Evolutionary conservation across 169 alveolate genomes (phyloP), one percentile per base, ranked within the genome.

Genomic region (Plasmodium malariae): DNA sequence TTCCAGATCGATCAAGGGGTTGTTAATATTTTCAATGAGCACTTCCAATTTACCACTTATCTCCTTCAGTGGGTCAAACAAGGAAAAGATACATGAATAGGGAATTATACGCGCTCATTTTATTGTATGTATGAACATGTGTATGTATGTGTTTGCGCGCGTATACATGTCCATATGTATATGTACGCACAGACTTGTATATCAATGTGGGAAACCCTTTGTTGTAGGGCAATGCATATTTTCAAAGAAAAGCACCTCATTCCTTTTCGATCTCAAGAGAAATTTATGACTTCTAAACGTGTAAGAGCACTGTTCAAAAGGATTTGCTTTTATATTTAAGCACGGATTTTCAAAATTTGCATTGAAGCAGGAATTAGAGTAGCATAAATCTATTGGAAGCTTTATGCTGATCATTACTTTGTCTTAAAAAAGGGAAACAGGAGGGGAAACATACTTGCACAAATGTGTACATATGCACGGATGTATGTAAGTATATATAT

Each of bases 291-390:
- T 74, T 65, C 67, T 26, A 36, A 60, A 74, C 6, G 14, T 74
- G 49, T 74, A 74, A 1, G 76, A 28, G 67, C 88, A 74, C 19
- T 60, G 55, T 12, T 74, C 88, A 49, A 74, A 74, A 7, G 65
- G 74, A 34, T 19, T 49, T 5, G 65, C 7, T 24, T 74, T 74
- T 0, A 74, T 28, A 63, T 74, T 74, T 9, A 51, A 32, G 45
- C 88, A 74, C 3, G 88, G 88, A 26, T 74, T 65, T 30, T 59
- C 67, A 14, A 49, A 0, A 51, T 74, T 57, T 60, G 21, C 43
- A 12, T 51, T 26, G 49, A 74, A 74, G 51, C 88, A 74, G 34
- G 73, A 74, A 51, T 60, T 74, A 43, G 88, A 43, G 21, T 74
- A 74, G 74, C 88, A 74, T n/a, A 74, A 36, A 32, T 74, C 73